Base-by-base conservation (phyloP, 768 basidiomycete genomes). In the Termitomyces eurrhizus region DNA sequence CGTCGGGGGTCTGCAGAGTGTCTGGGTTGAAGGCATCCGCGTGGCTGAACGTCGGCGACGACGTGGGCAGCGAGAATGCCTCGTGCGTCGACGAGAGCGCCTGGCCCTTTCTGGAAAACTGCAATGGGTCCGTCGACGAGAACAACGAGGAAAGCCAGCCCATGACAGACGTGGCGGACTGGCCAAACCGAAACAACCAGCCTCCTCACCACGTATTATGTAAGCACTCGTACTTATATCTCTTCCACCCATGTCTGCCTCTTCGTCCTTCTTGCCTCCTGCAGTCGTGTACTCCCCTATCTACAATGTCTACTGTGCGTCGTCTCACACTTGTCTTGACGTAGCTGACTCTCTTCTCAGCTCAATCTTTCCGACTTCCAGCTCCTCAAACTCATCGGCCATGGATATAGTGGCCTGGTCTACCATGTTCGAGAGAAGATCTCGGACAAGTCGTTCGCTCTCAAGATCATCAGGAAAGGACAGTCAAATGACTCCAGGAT, bases 61-160 rank as follows among this genome's bases (percentile, higher is more conserved):
- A 83, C 3, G 85, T 85, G 49, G 92, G 90, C 37, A 96, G 79
- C 52, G 90, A 89, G 75, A 95, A 95, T 63, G 94, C 93, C 71
- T 95, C 93, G 69, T 89, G 85, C 7, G 93, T 95, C 16, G 85
- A 85, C 36, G 83, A 84, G 65, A 94, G 83, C 33, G 89, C 84
- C 72, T 88, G 86, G 57, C 83, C 81, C 70, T 80, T 81, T 60
- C 85, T 75, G 37, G 78, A 68, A 62, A 78, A 80, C 68, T 82
- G 79, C 29, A 78, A 69, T 72, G 63, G 11, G 18, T 82, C 79
- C 56, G 79, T n/a, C 7, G 57, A 70, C 24, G 82, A 78, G 74
- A 92, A 91, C 58, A 90, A 76, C 65, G 84, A 83, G 33, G 80
- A 74, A 52, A 92, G 75, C 90, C 90, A 92, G 75, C 86, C 84